Conservation (phyloP, 805 yeast species). For the Candida silvatica region DNA sequence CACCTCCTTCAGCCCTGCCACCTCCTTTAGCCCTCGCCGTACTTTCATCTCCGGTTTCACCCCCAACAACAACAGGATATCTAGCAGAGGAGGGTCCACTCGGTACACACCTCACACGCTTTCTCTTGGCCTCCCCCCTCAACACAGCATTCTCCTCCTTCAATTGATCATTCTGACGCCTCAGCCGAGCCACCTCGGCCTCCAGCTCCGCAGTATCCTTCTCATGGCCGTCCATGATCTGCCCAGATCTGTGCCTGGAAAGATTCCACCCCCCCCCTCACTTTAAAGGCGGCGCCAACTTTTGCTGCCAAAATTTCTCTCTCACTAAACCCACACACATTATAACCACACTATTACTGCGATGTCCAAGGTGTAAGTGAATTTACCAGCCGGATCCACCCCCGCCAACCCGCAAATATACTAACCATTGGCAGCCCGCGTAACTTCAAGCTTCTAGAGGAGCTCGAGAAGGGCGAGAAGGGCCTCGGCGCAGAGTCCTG, state of each 20-base stretch:
- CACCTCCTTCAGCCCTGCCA: not conserved
- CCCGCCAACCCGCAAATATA: conserved; percentile 4
- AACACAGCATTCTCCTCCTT: conserved; percentile 3
- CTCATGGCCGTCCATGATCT: not conserved
- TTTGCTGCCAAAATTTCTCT: no score
- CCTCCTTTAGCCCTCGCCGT: conserved; percentile 21
- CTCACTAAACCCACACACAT: no score
- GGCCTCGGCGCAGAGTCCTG: conserved; percentile 96
- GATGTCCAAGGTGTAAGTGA: conserved; percentile 21
- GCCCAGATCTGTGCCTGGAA: no score
- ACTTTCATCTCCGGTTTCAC: conserved; percentile 8
- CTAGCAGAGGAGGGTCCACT: no score
- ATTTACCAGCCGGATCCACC: conserved; percentile 8
- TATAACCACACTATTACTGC: not conserved
- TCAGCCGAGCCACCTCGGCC: conserved; percentile 16
- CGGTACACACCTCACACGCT: not conserved
- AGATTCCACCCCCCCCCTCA: no score
- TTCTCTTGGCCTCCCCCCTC: conserved; percentile 22
- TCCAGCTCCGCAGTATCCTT: not conserved
- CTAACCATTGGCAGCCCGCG: no score
- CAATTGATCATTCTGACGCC: conserved; percentile 4
- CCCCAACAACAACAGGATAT: no score
- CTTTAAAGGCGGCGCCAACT: no score
- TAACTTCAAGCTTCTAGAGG: conserved; percentile 90
- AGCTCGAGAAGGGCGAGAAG: conserved; percentile 95